A percentile compares a stretch with the other conserved stretches of the same genome.
Conservation (phyloP, 768 basidiomycete species). For the Lanmaoa pseudosensibilis region DNA sequence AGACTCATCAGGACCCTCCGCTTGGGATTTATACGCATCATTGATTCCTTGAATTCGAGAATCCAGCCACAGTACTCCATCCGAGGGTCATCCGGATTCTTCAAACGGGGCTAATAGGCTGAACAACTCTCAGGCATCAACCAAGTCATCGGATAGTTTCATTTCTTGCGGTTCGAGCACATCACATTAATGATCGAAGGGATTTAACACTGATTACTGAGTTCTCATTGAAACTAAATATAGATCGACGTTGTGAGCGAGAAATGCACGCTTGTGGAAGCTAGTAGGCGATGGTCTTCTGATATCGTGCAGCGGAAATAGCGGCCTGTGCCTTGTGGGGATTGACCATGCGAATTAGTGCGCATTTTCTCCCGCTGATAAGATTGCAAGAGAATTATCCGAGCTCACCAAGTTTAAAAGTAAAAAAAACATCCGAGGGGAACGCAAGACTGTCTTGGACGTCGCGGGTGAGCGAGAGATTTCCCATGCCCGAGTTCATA, state of each 20-base stretch:
- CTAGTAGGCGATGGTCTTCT: not conserved
- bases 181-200: not conserved
- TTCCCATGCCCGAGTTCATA: slow-evolving; percentile 7
- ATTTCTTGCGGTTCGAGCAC: not conserved
- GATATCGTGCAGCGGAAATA: not conserved
- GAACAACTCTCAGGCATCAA: slow-evolving; percentile 8
- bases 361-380: slow-evolving; percentile 10
- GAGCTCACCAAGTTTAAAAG: not conserved
- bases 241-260: not conserved
- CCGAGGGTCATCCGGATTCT: not conserved
- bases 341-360: not conserved
- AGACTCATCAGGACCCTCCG: not conserved
- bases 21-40: slow-evolving; percentile 12
- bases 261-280: not conserved
- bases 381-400: not conserved
- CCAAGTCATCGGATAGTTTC: not conserved
- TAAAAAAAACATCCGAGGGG: not conserved
- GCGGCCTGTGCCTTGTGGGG: not conserved
- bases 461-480: not conserved
- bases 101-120: not conserved
- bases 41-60: slow-evolving; percentile 2
- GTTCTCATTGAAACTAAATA: slow-evolving; percentile 8
- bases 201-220: not conserved
- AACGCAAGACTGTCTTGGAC: not conserved
- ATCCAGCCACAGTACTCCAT: not conserved